Base-by-base conservation (phyloP, 257 asterid genomes). In the Primulina huaijiensis region DNA sequence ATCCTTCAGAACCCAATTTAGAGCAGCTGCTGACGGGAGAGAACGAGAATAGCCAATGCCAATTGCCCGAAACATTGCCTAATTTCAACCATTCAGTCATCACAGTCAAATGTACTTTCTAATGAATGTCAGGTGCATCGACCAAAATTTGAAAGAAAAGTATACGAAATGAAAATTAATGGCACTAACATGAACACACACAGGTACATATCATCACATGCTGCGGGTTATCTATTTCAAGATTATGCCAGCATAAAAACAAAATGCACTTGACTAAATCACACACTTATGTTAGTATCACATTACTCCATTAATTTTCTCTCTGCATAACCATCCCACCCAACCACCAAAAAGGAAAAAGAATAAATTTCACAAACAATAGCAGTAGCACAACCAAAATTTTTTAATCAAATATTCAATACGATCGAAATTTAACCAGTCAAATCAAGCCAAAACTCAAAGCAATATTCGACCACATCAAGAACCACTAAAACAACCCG, bases 11-110 rank as follows among this genome's bases (percentile, higher is more conserved):
- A 89, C 95, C 99, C 99, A 94, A 84, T 91, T 94, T 35, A 94
- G 79, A 2, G 97, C 99, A 34, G 99, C 99, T 71, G 99, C 99
- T 56, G 96, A 89, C 20, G 97, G 95, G 70, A 94, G 93, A 21
- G 99, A 91, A 59, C 79, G 90, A 33, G 89, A 81, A 81, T 83
- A 85, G 57, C 99, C 99, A 65, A 94, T 86, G 72, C 99, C 99
- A 67, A 94, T 94, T 19, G 99, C 99, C 58, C 97, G 84, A 74
- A 94, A 90, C 99, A 94, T 94, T 68, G 97, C 97, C 99, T 94
- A 75, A 17, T 68, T 16, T 23, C 59, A 38, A 73, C 58, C 71
- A 77, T 72, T 66, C 60, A 70, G 59, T 68, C 68, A 76, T 59
- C 78, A 76, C 40, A 65, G 62, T 58, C 38, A 67, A 70, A 6